phyloP scores from a whole-genome alignment of 768 basidiomycete species.

The Hebeloma cylindrosporum region DNA sequence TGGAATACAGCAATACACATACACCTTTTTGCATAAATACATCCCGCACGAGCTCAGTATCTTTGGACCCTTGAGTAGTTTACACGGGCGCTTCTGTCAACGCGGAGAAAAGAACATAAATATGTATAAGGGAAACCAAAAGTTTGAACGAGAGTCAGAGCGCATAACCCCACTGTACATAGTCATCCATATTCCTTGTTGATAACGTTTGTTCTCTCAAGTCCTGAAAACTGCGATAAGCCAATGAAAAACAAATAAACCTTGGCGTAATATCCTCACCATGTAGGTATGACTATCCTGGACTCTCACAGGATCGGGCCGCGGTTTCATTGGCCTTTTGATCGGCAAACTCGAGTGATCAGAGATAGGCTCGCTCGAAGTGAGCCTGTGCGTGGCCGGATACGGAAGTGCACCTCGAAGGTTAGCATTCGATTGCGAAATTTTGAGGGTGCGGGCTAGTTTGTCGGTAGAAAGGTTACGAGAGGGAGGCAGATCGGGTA shows the following conservation, averaged over 20 bases:
- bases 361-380: constrained; percentile 28
- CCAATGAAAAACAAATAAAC: constrained; percentile 4
- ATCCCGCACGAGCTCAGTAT: too few species aligned
- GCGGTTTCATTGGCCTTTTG: constrained; percentile 20
- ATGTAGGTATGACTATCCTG: constrained; percentile 14
- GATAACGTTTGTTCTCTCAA: constrained; percentile 10
- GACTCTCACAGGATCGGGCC: constrained; percentile 13
- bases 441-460: constrained; percentile 14
- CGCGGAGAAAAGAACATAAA: background rate
- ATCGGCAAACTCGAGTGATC: constrained; percentile 23
- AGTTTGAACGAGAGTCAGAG: constrained; percentile 26
- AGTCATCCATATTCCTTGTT: constrained; percentile 18
- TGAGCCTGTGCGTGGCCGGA: constrained; percentile 26
- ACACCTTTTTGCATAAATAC: too few species aligned
- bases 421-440: constrained; percentile 20
- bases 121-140: background rate
- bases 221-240: constrained; percentile 18
- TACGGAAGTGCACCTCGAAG: constrained; percentile 19
- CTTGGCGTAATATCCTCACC: constrained; percentile 11
- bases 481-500: constrained; percentile 31
- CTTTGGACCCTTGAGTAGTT: too few species aligned
- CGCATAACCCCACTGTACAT: constrained; percentile 46
- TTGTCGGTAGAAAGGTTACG: constrained; percentile 11
- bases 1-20: too few species aligned
- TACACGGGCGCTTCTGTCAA: background rate